phyloP scores from a whole-genome alignment of 495 filamentous ascomycete genomes.

The Aspergillus haitiensis region DNA sequence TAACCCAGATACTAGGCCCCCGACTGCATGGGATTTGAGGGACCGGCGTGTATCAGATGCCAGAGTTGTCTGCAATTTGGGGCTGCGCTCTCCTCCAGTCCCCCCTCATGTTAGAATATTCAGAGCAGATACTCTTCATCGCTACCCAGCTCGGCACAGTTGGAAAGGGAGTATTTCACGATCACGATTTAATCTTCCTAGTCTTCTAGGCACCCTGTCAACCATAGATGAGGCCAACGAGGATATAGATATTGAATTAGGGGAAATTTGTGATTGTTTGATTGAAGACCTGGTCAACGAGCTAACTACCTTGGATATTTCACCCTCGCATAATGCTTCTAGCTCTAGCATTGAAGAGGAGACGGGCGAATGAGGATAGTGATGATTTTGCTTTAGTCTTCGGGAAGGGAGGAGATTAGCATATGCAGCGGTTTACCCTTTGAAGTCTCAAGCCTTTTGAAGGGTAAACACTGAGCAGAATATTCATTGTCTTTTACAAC shows the following conservation, averaged over 20 bases:
- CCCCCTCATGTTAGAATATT: neutral
- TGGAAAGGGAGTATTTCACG: neutral
- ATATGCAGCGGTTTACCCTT: too few relatives aligned
- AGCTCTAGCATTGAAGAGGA: neutral
- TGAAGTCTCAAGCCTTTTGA: too few relatives aligned
- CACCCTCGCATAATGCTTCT: neutral
- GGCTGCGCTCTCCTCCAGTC: neutral
- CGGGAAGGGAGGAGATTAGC: too few relatives aligned
- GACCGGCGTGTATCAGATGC: conserved; percentile 16
- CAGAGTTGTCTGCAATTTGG: conserved; percentile 18
- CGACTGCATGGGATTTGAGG: conserved; percentile 21
- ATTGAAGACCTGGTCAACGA: neutral
- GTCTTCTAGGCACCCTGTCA: conserved; percentile 8
- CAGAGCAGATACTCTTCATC: neutral
- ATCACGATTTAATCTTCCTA: neutral
- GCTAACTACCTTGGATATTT: neutral
- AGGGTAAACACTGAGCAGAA: too few relatives aligned
- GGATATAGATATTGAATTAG: neutral
- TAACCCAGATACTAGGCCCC: conserved; percentile 22
- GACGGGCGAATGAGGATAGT: neutral
- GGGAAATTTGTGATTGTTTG: neutral
- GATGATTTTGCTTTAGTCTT: neutral
- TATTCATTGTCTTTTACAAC: too few relatives aligned
- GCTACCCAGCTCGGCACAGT: neutral
- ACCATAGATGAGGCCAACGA: conserved; percentile 16